phyloP scores from a whole-genome alignment of 2,329 filamentous ascomycete genomes.

The Celoporthe dispersa region DNA sequence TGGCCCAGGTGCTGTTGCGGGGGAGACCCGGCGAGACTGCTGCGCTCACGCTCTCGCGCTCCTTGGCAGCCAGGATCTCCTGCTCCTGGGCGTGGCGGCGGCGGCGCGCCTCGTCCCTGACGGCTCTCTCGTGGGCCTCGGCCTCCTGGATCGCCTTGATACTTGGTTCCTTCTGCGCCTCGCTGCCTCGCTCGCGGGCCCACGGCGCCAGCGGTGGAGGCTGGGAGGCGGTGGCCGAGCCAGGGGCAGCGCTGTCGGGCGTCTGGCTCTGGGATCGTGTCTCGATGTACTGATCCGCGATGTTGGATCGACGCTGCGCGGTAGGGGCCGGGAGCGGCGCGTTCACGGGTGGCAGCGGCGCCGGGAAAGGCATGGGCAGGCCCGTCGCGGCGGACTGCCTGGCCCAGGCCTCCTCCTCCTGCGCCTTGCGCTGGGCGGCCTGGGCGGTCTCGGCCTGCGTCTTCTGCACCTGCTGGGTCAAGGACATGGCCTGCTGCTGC shows the following conservation, averaged over 20 bases:
- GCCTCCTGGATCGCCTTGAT: conserved; percentile 96
- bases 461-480: conserved; percentile 85
- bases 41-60: conserved; percentile 62
- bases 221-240: conserved; percentile 45
- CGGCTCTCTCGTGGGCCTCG: conserved; percentile 89
- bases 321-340: conserved; percentile 88
- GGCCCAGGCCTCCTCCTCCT: conserved; percentile 49
- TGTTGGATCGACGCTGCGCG: conserved; percentile 81
- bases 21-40: conserved; percentile 77
- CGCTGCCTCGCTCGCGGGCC: conserved; percentile 81
- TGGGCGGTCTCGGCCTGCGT: conserved; percentile 56
- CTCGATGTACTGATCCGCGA: conserved; percentile 70
- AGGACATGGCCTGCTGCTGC: conserved; percentile 60
- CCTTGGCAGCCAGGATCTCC: conserved; percentile 65
- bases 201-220: conserved; percentile 85
- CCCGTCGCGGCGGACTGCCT: conserved; percentile 63
- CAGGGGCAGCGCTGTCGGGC: conserved; percentile 57
- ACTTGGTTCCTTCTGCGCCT: conserved; percentile 80
- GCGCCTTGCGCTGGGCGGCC: conserved; percentile 57
- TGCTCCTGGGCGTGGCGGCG: conserved; percentile 81
- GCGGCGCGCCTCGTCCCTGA: conserved; percentile 80
- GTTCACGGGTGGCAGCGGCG: conserved; percentile 72
- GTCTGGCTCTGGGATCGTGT: conserved; percentile 77
- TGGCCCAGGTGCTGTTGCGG: conserved; percentile 87
- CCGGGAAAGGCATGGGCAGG: conserved; percentile 77